Base-by-base conservation (phyloP, 139 green algal genomes). In the Coccomyxa sp. region DNA sequence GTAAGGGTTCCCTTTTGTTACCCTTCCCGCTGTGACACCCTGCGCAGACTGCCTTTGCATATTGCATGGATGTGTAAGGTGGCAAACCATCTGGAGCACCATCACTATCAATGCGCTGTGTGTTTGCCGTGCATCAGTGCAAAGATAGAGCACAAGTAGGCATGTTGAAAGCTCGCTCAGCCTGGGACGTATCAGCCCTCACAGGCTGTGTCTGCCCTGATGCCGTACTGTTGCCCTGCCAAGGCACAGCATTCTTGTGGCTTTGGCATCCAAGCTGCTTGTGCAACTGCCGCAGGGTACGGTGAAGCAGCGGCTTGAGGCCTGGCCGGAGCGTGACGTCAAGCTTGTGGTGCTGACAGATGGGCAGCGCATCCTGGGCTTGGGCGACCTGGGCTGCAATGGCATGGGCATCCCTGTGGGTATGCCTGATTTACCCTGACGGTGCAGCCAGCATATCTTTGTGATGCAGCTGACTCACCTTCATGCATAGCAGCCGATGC, bases 331-430 rank as follows among this genome's bases (percentile, higher is more conserved):
- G 34, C 58, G 82, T 58, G 80, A 87, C 34, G 82, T 83, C 35
- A 82, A 69, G 38, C 77, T 83, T 34, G 80, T 78, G 35, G 86
- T 93, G 5, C 70, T 92, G 7, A 93, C 89, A 7, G 89, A 93
- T 70, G 89, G 89, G 33, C 88, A 93, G 73, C 84, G 89, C 31
- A 91, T 93, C 72, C 81, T 93, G 33, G 89, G 89, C 3, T 78
- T 93, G 31, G 89, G 89, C 6, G 89, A 93, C 77, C 77, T 93
- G 36, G 89, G 89, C n/a, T 80, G 75, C 14, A 83, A 87, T 54
- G 89, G 89, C 70, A 88, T 90, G 80, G 88, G 84, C 70, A 91
- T 90, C 73, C 55, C 72, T 36, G 81, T 83, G 38, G 85, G 85
- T 76, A 76, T 80, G 79, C 35, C 24, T 16, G 22, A 68, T 39